Evolutionary conservation across 768 basidiomycete species (phyloP), one percentile per base, ranked within the genome.

Genomic region (Tulasnella sp.): DNA sequence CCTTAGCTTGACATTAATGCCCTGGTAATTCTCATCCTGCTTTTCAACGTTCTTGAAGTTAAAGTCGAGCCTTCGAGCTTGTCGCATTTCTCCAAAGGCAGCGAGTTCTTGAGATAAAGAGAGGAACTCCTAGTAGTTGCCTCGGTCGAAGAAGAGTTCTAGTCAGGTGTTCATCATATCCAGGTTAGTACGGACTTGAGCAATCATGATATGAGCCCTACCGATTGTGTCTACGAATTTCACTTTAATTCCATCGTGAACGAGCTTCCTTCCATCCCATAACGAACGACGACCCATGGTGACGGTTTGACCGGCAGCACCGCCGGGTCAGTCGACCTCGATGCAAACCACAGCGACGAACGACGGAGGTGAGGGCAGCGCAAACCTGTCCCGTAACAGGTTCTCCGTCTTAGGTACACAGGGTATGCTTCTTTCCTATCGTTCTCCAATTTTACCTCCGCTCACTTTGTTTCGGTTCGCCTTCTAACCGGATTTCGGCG

Each of bases 191-290:
- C 16, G 11, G 11, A 6, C 11, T 46, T 46, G 50, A 24, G 22
- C 50, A 2, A 5, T 24, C 22, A 22, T 22, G 22, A 54, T 22
- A 20, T 48, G 20, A 54, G 24, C 6, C 3, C 50, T 9, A 93
- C 97, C 97, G 84, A 98, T 99, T 84, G 93, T 95, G 41, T 97
- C 96, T 41, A 96, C 93, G 84, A 99, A 97, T 87, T 99, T 97
- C 60, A 99, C 94, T 86, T 98, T 96, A 85, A 99, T 96, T 3
- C 97, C 98, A 46, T 99, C 97, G 84, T 99, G 98, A 28, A 93
- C 89, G 81, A 97, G 88, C 86, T 93, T 96, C 91, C 98, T 99
- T 31, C 98, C 97, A 84, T 99, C 98, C 74, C 96, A 91, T 12
- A 97, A 93, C 96, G 92, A 82, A 98, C 92, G 22, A 92, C 89